phyloP scores from a whole-genome alignment of 2,329 filamentous ascomycete species.

The Eutypa lata region DNA sequence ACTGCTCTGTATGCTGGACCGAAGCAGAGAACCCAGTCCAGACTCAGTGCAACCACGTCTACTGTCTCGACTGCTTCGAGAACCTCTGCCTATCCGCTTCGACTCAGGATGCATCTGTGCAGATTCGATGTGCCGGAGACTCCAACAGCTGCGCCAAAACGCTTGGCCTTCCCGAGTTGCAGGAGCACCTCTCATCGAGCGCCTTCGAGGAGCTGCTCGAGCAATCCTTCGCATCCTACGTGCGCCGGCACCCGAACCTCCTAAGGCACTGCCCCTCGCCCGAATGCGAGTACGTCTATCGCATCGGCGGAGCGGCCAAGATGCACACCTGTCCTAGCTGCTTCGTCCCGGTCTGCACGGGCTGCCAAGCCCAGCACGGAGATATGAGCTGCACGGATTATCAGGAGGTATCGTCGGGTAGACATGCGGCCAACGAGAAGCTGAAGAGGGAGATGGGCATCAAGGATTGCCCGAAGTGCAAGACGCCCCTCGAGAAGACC shows the following conservation, averaged over 20 bases:
- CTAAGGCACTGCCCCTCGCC: slow-evolving; percentile 41
- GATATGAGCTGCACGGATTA: slow-evolving; percentile 32
- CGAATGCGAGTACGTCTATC: slow-evolving; percentile 42
- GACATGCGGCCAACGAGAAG: slow-evolving; percentile 22
- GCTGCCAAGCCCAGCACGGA: slow-evolving; percentile 32
- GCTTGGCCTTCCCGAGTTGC: slow-evolving; percentile 24
- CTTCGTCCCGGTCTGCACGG: slow-evolving; percentile 30
- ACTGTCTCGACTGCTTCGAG: slow-evolving; percentile 41
- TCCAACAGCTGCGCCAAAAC: slow-evolving; percentile 18
- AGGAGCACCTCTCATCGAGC: slow-evolving; percentile 26
- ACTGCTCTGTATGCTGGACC: slow-evolving; percentile 35
- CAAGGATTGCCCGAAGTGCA: slow-evolving; percentile 40
- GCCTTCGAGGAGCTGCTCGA: slow-evolving; percentile 35
- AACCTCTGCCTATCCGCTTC: slow-evolving; percentile 23
- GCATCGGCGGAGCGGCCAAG: slow-evolving; percentile 12
- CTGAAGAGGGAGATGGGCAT: slow-evolving; percentile 33
- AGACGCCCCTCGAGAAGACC: slow-evolving; percentile 37
- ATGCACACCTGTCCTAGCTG: slow-evolving; percentile 35
- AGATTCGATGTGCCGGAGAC: slow-evolving; percentile 25
- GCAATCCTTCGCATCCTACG: slow-evolving; percentile 32
- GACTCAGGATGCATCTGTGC: slow-evolving; percentile 6
- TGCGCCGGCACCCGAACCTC: slow-evolving; percentile 26
- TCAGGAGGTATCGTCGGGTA: slow-evolving; percentile 21
- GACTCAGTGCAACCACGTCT: slow-evolving; percentile 37
- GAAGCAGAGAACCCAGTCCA: slow-evolving; percentile 33